Evolutionary conservation across 495 filamentous ascomycete genomes (phyloP).

Genomic region (Penicillium ucsense): DNA sequence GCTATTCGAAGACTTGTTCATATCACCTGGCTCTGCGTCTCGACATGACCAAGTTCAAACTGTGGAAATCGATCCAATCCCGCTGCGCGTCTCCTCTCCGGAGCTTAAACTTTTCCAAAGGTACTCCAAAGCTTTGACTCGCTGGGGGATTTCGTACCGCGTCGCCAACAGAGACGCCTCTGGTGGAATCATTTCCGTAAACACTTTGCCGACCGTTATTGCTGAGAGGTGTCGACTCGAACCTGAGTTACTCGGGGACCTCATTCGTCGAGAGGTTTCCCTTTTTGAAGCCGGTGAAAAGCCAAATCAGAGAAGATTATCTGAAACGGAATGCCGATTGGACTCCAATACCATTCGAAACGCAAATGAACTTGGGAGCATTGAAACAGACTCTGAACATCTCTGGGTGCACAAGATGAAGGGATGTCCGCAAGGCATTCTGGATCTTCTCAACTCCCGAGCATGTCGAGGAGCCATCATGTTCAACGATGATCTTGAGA

Average conservation of each 20-base stretch:
- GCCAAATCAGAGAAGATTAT: neutral
- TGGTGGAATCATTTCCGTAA: conserved; percentile 35
- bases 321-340: too few species aligned
- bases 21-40: neutral
- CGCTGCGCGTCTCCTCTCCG: conserved; percentile 48
- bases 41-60: conserved; percentile 12
- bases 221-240: conserved; percentile 66
- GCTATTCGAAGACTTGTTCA: conserved; percentile 45
- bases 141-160: conserved; percentile 66
- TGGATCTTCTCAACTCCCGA: conserved; percentile 82
- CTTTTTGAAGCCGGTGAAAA: conserved; percentile 28
- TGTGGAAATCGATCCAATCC: conserved; percentile 41
- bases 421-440: conserved; percentile 63
- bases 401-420: conserved; percentile 51
- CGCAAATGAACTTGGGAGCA: neutral
- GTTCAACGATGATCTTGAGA: conserved; percentile 77
- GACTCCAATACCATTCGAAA: too few species aligned
- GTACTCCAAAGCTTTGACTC: conserved; percentile 45
- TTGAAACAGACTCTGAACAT: neutral
- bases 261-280: conserved; percentile 72
- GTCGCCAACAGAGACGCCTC: conserved; percentile 4
- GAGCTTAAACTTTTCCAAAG: conserved; percentile 49
- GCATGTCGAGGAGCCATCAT: conserved; percentile 90
- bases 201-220: conserved; percentile 58
- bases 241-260: conserved; percentile 53